Evolutionary conservation across 1,139 yeast genomes (phyloP).

Genomic region (Suzukiozyma palmioleophila): DNA sequence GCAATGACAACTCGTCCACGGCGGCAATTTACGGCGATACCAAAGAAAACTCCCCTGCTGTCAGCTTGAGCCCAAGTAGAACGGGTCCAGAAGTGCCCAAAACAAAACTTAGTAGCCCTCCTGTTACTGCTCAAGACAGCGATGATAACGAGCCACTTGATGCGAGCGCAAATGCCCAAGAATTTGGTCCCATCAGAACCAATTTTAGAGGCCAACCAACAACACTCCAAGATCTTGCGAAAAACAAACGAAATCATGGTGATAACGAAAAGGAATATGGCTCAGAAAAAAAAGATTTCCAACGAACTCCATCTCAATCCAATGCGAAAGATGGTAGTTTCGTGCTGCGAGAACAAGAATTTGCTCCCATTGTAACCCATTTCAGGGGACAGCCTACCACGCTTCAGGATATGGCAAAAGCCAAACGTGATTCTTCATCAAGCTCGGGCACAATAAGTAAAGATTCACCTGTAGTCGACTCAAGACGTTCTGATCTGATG

Average conservation of each 20-base stretch:
- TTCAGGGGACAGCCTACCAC: not conserved
- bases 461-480: no score
- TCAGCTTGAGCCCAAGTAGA: not conserved
- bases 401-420: not conserved
- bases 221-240: not conserved
- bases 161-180: not conserved
- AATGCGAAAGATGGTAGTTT: no score
- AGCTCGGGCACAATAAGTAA: no score
- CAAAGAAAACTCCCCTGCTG: conserved; percentile 9
- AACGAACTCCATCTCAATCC: no score
- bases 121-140: no score
- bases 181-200: not conserved
- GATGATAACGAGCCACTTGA: no score
- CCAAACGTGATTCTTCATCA: no score
- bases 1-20: conserved; percentile 14
- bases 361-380: not conserved
- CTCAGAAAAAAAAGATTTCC: no score
- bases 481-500: no score
- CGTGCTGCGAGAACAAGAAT: not conserved
- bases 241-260: not conserved
- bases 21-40: conserved; percentile 15
- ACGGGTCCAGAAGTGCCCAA: conserved; percentile 2
- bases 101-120: no score
- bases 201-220: not conserved
- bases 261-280: no score